phyloP scores from a whole-genome alignment of 768 basidiomycete genomes.

The Lactifluus pinguis region DNA sequence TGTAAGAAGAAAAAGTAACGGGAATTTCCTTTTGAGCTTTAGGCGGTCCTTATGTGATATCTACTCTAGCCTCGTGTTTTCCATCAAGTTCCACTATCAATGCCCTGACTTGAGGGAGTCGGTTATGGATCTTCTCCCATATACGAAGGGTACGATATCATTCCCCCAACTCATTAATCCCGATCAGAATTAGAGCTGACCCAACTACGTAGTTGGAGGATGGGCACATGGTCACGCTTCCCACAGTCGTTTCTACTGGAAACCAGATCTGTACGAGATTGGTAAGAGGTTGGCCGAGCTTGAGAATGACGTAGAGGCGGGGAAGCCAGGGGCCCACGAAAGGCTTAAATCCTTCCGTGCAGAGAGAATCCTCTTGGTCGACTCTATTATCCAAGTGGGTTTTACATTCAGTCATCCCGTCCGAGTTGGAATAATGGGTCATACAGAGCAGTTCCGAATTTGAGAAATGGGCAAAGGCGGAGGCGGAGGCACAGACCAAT shows the following conservation, averaged over 20 bases:
- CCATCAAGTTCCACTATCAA: constrained; percentile 1
- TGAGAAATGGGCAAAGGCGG: constrained; percentile 4
- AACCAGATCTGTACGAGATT: constrained; percentile 12
- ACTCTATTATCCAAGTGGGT: constrained; percentile 5
- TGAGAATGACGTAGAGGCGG: constrained; percentile 1
- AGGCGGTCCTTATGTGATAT: neutral
- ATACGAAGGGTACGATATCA: constrained; percentile 8
- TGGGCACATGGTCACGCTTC: constrained; percentile 12
- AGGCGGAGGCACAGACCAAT: neutral
- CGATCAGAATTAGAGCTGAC: neutral
- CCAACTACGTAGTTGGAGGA: constrained; percentile 10
- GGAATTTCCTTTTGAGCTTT: neutral
- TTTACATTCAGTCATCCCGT: neutral
- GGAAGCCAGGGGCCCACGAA: constrained; percentile 8
- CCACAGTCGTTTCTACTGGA: constrained; percentile 14
- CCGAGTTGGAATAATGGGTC: neutral
- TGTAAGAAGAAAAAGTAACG: constrained; percentile 15
- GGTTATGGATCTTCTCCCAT: constrained; percentile 14
- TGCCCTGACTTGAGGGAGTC: constrained; percentile 16
- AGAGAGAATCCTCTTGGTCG: constrained; percentile 8
- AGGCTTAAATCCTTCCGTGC: constrained; percentile 8
- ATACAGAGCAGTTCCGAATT: constrained; percentile 8
- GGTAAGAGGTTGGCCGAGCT: neutral
- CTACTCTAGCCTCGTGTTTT: constrained; percentile 6
- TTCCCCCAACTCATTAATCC: neutral